Base-by-base conservation (phyloP, 2,329 filamentous ascomycete genomes). In the Trichoderma simmonsii region DNA sequence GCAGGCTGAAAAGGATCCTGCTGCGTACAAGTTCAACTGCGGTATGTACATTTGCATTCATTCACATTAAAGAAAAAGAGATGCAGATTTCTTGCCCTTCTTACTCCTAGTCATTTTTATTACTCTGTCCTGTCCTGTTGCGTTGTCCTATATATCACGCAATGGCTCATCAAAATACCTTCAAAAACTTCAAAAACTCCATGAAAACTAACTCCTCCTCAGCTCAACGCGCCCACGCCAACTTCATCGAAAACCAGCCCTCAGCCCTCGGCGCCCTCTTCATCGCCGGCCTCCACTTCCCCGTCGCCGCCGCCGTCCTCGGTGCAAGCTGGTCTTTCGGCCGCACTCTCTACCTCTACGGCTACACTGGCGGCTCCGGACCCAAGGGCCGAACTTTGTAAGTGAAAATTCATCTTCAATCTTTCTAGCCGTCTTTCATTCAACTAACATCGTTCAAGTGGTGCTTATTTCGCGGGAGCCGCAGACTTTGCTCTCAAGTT, bases 11-110 rank as follows among this genome's bases (percentile, higher is more conserved):
- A 87, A 88, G 81, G 83, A 89, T 77, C 82, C 83, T 61, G 84
- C 84, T 63, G 88, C 86, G 57, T 86, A 81, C 79, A 78, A 79
- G 68, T 91, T 92, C 83, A 92, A 92, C 84, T 91, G 89, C 82
- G 87, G 85, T 86, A 79, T 30, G 82, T 78, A 18, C 4, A 6
- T 18, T 8, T 24, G 24, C 24, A 24, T 24, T 24, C 6, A 28
- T 28, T 28, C 5, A 28, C 26, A 28, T 28, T 28, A 4, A 28
- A 28, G 5, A 6, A 28, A 28, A 28, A 28, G 26, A 28, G 26
- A 15, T 18, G 36, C 36, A n/a, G 39, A 43, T 4, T 43, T 43
- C 15, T 26, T 1, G 6, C 11, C 30, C 30, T 62, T 26, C 9
- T 39, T 8, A 1, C 34, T 32, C 21, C 61, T 26, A 12, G 12